Evolutionary conservation across 345 rosid genomes (phyloP).

Genomic region (Zanthoxylum bungeanum): DNA sequence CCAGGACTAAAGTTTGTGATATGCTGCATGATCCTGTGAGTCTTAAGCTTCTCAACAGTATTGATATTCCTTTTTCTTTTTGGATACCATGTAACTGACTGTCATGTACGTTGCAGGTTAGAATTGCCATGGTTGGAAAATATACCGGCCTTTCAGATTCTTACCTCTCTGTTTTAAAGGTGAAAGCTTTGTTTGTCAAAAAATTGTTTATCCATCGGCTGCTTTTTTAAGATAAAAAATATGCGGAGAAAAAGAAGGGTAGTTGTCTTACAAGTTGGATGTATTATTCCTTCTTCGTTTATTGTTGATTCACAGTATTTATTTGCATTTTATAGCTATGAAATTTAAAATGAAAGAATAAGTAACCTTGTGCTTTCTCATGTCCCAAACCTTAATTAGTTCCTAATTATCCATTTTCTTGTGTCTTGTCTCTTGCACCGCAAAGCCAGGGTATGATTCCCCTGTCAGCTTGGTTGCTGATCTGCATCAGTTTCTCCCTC

Average conservation of each 20-base stretch:
- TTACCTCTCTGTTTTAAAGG: conserved; percentile 77
- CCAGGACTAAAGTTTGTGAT: conserved; percentile 75
- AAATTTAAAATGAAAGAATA: background rate
- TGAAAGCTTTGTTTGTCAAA: conserved; percentile 11
- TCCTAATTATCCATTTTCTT: background rate
- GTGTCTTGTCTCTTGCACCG: background rate
- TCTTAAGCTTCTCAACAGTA: conserved; percentile 2
- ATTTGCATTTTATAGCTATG: background rate
- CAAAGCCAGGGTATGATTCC: background rate
- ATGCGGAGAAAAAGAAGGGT: background rate
- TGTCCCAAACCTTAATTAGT: background rate
- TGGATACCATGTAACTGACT: conserved; percentile 10
- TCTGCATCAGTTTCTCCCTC: background rate
- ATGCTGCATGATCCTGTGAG: conserved; percentile 65
- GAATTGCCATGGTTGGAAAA: conserved; percentile 82
- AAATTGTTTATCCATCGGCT: background rate
- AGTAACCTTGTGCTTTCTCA: background rate
- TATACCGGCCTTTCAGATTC: conserved; percentile 75
- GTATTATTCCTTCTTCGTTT: background rate
- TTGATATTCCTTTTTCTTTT: background rate
- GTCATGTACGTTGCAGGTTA: conserved; percentile 44
- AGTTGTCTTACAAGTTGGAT: background rate
- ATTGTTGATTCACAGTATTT: background rate
- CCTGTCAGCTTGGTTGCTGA: background rate
- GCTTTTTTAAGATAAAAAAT: background rate